These are phyloP conservation scores for Penicillium desertorum DNA, from an alignment of 495 filamentous ascomycete genomes.

Conservation along the genomic window DNA sequence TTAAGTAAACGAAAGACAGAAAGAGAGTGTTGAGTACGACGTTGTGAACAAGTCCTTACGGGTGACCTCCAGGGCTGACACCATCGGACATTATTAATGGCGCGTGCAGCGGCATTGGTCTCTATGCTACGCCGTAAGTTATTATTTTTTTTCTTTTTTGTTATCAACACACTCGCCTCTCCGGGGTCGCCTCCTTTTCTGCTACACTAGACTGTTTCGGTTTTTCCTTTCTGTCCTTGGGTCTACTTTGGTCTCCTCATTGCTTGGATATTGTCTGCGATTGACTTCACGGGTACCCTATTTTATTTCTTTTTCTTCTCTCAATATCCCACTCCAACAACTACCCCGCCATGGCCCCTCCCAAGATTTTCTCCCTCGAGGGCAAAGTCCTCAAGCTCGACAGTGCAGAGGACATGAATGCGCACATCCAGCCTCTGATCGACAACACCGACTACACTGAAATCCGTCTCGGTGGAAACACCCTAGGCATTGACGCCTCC, in stretches of 20 bases:
- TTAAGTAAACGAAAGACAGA: neutral
- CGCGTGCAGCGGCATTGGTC: slow-evolving; percentile 22
- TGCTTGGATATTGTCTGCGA: neutral
- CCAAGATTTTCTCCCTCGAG: slow-evolving; percentile 85
- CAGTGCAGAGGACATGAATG: slow-evolving; percentile 78
- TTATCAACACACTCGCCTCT: slow-evolving; percentile 24
- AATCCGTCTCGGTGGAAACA: slow-evolving; percentile 83
- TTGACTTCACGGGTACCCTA: slow-evolving; percentile 9
- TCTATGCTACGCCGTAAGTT: slow-evolving; percentile 21
- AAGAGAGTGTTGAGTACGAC: slow-evolving; percentile 7
- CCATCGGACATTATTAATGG: slow-evolving; percentile 34
- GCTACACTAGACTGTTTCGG: slow-evolving; percentile 14
- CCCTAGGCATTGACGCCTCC: slow-evolving; percentile 83
- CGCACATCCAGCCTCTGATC: slow-evolving; percentile 74
- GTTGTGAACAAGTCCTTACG: slow-evolving; percentile 7
- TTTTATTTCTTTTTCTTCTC: slow-evolving; percentile 10
- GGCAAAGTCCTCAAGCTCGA: slow-evolving; percentile 89
- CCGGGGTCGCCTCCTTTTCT: slow-evolving; percentile 12
- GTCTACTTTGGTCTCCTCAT: slow-evolving; percentile 4
- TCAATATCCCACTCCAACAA: slow-evolving; percentile 19
- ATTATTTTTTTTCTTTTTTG: slow-evolving; percentile 18
- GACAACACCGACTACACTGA: slow-evolving; percentile 76
- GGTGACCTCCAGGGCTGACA: slow-evolving; percentile 2
- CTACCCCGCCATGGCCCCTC: slow-evolving; percentile 53
- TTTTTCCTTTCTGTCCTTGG: slow-evolving; percentile 7